A percentile compares a stretch with the other conserved stretches of the same genome.
These are phyloP conservation scores for Hamigera avellanea DNA, from an alignment of 495 filamentous ascomycete genomes.

Conservation along the genomic window DNA sequence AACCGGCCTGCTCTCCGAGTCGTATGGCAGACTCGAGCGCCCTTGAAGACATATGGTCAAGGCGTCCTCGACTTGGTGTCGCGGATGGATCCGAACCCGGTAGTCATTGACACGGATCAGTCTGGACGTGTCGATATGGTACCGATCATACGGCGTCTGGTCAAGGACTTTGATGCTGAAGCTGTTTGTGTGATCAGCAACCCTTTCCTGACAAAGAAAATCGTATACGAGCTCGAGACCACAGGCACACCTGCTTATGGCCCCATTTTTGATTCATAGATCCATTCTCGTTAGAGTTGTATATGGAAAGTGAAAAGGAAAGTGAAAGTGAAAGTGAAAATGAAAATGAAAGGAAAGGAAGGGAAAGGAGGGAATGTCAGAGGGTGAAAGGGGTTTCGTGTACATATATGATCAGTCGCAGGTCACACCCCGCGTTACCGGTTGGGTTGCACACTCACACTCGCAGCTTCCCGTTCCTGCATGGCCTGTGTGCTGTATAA, in stretches of 20 bases:
- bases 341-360: not conserved
- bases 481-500: no score
- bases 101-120: slow-evolving; percentile 42
- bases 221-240: slow-evolving; percentile 63
- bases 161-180: slow-evolving; percentile 49
- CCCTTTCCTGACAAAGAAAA: slow-evolving; percentile 54
- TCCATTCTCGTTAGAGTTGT: not conserved
- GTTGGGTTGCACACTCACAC: no score
- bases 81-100: slow-evolving; percentile 38
- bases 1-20: slow-evolving; percentile 41
- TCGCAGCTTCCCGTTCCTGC: no score
- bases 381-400: no score
- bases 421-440: no score
- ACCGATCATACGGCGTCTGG: slow-evolving; percentile 44
- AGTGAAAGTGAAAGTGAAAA: not conserved
- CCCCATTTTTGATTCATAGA: slow-evolving; percentile 70
- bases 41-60: slow-evolving; percentile 41
- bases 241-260: slow-evolving; percentile 63
- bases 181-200: slow-evolving; percentile 72
- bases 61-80: slow-evolving; percentile 38
- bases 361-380: slow-evolving; percentile 1
- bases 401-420: not conserved
- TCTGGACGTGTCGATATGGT: slow-evolving; percentile 42
- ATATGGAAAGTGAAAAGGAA: not conserved
- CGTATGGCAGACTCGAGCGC: slow-evolving; percentile 46